These are phyloP conservation scores for Phytophthora capsici DNA, from an alignment of 352 stramenopile genomes.

Conservation along the genomic window DNA sequence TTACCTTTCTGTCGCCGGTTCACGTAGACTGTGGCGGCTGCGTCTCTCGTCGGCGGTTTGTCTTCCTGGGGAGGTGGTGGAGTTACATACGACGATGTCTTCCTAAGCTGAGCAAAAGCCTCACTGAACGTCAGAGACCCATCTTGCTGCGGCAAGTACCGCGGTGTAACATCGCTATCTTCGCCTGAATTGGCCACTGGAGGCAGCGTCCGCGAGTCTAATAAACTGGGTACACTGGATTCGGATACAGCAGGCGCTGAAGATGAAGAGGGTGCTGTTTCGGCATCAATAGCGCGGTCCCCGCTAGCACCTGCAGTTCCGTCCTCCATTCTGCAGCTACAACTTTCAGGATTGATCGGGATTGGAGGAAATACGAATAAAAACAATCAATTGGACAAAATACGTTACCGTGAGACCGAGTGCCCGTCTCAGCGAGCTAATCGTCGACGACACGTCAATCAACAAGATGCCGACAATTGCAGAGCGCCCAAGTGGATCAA, in stretches of 20 bases:
- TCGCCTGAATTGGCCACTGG: constrained; percentile 1
- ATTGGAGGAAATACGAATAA: background rate
- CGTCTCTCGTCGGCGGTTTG: constrained; percentile 39
- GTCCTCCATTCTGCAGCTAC: constrained; percentile 15
- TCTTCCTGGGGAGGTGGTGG: constrained; percentile 9
- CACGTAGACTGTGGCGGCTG: constrained; percentile 70
- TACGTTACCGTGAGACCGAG: background rate
- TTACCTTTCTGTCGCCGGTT: constrained; percentile 94
- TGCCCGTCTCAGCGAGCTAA: constrained; percentile 23
- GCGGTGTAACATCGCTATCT: constrained; percentile 25
- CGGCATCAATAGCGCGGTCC: background rate
- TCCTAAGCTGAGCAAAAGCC: constrained; percentile 64
- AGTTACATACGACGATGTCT: constrained; percentile 62
- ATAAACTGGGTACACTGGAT: constrained; percentile 40
- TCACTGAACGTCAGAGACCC: constrained; percentile 49
- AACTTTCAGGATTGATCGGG: no score
- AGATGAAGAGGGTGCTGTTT: background rate
- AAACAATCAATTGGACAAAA: constrained; percentile 19
- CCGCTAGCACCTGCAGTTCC: background rate
- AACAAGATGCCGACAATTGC: constrained; percentile 13
- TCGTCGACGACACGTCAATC: constrained; percentile 15
- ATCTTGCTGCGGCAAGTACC: constrained; percentile 48
- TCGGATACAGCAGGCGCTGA: background rate
- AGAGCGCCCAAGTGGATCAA: constrained; percentile 19
- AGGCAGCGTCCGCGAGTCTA: constrained; percentile 52